phyloP scores from a whole-genome alignment of 2,329 filamentous ascomycete species.

The Pseudogymnoascus pannorum region DNA sequence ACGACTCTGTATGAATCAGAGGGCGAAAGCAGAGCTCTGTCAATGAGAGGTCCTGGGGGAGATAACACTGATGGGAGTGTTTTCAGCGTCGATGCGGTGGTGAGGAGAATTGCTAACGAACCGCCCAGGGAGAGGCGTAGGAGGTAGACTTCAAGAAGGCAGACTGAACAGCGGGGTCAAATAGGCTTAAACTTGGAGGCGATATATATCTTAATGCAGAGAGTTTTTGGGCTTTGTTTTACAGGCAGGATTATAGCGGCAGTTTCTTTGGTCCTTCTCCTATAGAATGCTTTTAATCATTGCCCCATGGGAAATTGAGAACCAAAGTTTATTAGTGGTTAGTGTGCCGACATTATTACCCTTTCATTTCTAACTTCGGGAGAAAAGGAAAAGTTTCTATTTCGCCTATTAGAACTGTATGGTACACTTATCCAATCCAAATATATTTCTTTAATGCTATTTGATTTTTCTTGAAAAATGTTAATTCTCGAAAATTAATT shows the following conservation, averaged over 20 bases:
- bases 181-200: neutral
- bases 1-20: neutral
- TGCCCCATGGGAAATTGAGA: neutral
- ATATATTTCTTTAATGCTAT: neutral
- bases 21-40: neutral
- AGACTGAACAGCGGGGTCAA: neutral
- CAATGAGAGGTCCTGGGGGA: neutral
- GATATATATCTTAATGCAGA: neutral
- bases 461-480: neutral
- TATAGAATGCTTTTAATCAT: neutral
- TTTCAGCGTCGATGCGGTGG: neutral
- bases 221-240: neutral
- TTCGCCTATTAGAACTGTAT: neutral
- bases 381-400: too few relatives aligned
- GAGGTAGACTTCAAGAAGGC: neutral
- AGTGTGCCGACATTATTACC: neutral
- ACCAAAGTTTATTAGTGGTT: neutral
- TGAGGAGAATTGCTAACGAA: conserved; percentile 5
- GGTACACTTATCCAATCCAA: neutral
- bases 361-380: neutral
- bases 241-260: neutral
- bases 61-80: neutral
- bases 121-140: neutral
- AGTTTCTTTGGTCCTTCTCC: neutral
- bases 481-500: neutral